Evolutionary conservation across 257 asterid genomes (phyloP), one percentile per base, ranked within the genome.

Genomic region (Penstemon newberryi): DNA sequence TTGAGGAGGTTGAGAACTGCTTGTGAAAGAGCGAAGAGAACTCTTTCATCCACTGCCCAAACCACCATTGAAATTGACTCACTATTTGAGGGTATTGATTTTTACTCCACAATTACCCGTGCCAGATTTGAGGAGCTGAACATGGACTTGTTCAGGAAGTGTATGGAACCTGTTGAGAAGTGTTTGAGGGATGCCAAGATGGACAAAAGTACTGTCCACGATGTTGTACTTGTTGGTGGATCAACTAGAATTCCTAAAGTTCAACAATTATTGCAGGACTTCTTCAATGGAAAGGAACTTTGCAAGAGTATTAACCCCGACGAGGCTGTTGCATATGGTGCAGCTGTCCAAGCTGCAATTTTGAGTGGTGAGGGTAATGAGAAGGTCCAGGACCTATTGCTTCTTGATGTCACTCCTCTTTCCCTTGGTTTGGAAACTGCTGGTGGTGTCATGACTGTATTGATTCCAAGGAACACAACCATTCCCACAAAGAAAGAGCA

Each of bases 101-200:
- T 87, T 65, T 89, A 87, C 76, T 85, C 95, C 65, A 87, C 95
- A 65, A 89, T 89, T 0, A 85, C 96, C 1, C 88, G 94, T 40
- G 96, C 96, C 53, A 80, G 92, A 71, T 88, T 88, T 5, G 92
- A 88, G 81, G 90, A 88, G 78, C 71, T 85, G 57, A 89, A 89
- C 81, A 89, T 89, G 96, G 95, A 87, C 64, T 73, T 87, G 60
- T 89, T 89, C 67, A 85, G 92, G 51, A 89, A 85, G 79, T 87
- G 96, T 68, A 85, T 89, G 92, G 95, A 89, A 33, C 96, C 92
- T 0, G 96, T 89, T n/a, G 95, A 89, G 84, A 87, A 89, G 75
- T 89, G 96, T 73, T 77, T 87, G 81, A 82, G 92, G 81, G 96
- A 85, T 76, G 96, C 95, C 4, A 87, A 89, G 86, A 87, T 89